Percentiles rank a stretch among this genome's conserved stretches.
Evolutionary conservation across 2,329 filamentous ascomycete species (phyloP).

Genomic region (Diaporthe batatas): DNA sequence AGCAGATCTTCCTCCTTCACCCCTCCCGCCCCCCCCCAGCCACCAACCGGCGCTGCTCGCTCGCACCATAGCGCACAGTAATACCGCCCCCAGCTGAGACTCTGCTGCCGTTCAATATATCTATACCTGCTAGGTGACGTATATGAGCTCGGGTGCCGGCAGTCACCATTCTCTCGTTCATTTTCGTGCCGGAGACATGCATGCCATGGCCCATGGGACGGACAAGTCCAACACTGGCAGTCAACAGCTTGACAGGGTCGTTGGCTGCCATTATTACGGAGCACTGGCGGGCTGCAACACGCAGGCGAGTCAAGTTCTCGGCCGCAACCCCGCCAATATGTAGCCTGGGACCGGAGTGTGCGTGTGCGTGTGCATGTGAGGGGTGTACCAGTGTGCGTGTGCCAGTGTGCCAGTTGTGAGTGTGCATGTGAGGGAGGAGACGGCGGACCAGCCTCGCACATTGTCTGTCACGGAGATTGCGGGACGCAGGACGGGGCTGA

Average conservation of each 20-base stretch:
- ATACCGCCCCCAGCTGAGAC: constrained; percentile 21
- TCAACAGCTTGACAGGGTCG: background rate
- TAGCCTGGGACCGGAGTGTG: background rate
- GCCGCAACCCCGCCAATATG: background rate
- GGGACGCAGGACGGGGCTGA: constrained; percentile 28
- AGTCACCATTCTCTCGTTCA: background rate
- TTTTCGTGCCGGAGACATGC: background rate
- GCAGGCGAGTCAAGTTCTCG: constrained; percentile 23
- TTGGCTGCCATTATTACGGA: background rate
- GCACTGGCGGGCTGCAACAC: constrained; percentile 5
- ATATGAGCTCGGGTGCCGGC: background rate
- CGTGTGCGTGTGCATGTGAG: background rate
- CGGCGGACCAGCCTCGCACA: constrained; percentile 20
- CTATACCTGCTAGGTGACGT: constrained; percentile 23
- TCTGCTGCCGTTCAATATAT: background rate
- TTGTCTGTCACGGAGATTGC: constrained; percentile 29
- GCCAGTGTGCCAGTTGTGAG: background rate
- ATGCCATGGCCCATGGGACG: background rate
- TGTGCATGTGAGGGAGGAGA: background rate
- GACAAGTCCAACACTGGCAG: background rate
- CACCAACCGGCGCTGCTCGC: constrained; percentile 20
- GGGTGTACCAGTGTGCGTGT: background rate
- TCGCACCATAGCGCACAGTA: background rate
- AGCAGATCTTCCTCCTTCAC: background rate
- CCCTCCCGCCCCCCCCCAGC: background rate